A percentile compares a stretch with the other conserved stretches of the same genome.
These are phyloP conservation scores for Crithidia fasciculata DNA, from an alignment of 208 protist genomes.

Conservation along the genomic window DNA sequence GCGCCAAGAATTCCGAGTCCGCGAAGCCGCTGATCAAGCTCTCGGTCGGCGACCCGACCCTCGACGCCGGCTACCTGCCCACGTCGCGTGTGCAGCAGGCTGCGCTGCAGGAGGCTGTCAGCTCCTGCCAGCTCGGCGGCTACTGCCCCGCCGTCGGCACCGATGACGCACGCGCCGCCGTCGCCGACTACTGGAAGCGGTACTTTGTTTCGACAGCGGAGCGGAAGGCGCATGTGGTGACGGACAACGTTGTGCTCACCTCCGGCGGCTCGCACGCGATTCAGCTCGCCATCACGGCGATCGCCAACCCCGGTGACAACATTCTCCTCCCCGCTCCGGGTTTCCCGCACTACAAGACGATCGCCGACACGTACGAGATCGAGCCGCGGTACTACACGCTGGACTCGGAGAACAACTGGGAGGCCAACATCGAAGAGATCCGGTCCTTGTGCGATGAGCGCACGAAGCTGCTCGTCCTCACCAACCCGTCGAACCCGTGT, in stretches of 20 bases:
- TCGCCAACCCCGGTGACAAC: conserved; percentile 87
- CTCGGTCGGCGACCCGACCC: conserved; percentile 75
- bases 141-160: conserved; percentile 66
- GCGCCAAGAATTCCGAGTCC: conserved; percentile 57
- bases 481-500: conserved; percentile 96
- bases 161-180: conserved; percentile 44
- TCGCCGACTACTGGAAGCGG: conserved; percentile 57
- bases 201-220: conserved; percentile 27
- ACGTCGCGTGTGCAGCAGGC: conserved; percentile 44
- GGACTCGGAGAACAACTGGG: conserved; percentile 85
- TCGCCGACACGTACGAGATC: conserved; percentile 78
- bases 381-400: conserved; percentile 80
- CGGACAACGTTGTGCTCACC: conserved; percentile 76
- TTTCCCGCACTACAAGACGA: conserved; percentile 94
- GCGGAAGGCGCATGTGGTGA: conserved; percentile 28
- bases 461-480: conserved; percentile 91
- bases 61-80: conserved; percentile 72
- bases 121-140: conserved; percentile 50
- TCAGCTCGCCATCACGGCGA: conserved; percentile 74
- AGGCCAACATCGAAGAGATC: conserved; percentile 82
- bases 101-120: conserved; percentile 54
- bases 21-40: conserved; percentile 44
- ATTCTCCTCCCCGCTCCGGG: conserved; percentile 90
- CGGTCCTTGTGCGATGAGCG: conserved; percentile 70
- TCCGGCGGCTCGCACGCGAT: conserved; percentile 91